Conservation (phyloP, 208 protist genomes). For the Acanthamoeba royreba region DNA sequence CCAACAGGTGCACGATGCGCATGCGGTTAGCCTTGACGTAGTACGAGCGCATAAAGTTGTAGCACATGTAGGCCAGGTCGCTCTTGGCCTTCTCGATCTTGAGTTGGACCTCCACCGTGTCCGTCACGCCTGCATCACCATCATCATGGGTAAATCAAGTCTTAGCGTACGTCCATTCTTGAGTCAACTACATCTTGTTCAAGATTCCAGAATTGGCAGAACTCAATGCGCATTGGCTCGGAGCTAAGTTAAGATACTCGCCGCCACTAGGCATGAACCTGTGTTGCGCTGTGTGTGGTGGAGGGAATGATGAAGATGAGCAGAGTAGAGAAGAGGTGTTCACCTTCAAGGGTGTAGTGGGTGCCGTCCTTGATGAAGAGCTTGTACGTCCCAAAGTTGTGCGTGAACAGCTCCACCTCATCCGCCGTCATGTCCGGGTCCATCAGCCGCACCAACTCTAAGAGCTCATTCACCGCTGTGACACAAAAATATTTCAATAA, state of each 20-base stretch:
- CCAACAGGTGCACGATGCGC: neutral
- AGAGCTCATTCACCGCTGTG: neutral
- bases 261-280: neutral
- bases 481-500: neutral
- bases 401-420: neutral
- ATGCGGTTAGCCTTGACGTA: neutral
- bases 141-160: too few species aligned
- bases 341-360: constrained; percentile 4
- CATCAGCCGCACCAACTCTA: neutral
- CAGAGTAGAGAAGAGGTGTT: too few species aligned
- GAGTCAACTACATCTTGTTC: too few species aligned
- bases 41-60: neutral
- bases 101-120: constrained; percentile 20
- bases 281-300: neutral
- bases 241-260: too few species aligned
- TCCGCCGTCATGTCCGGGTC: neutral
- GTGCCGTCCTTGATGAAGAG: constrained; percentile 12
- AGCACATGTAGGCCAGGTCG: constrained; percentile 8
- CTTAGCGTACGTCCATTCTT: too few species aligned
- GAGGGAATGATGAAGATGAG: neutral
- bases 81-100: constrained; percentile 20
- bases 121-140: neutral
- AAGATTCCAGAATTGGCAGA: too few species aligned
- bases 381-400: constrained; percentile 18
- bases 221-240: too few species aligned